Evolutionary conservation across 331 rosid genomes (phyloP).

Genomic region (Ulmus americana): DNA sequence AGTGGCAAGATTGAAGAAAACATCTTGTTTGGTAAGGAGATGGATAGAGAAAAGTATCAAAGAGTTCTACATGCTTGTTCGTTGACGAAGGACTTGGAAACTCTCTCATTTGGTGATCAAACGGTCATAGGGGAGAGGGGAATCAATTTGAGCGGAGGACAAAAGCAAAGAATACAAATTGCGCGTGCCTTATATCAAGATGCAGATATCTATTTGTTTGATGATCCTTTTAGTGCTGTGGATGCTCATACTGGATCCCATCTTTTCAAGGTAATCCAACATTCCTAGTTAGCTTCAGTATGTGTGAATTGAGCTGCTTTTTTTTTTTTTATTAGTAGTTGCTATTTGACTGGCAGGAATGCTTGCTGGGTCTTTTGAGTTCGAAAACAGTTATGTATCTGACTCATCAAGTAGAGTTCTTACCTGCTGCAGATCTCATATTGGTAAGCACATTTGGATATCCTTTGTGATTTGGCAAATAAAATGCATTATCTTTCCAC

Average conservation of each 20-base stretch:
- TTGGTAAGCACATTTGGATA: slow-evolving; percentile 44
- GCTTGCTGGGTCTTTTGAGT: slow-evolving; percentile 59
- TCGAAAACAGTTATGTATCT: slow-evolving; percentile 77
- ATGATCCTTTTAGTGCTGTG: slow-evolving; percentile 90
- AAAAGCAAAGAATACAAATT: slow-evolving; percentile 78
- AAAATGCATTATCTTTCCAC: not conserved
- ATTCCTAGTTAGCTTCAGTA: not conserved
- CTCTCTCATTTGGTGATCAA: slow-evolving; percentile 72
- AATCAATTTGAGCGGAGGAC: slow-evolving; percentile 90
- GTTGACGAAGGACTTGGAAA: slow-evolving; percentile 66
- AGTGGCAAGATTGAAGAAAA: slow-evolving; percentile 83
- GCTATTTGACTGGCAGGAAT: slow-evolving; percentile 43
- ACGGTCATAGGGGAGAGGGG: slow-evolving; percentile 84
- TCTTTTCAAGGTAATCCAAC: slow-evolving; percentile 66
- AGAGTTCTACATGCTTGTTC: slow-evolving; percentile 69
- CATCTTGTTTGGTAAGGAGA: slow-evolving; percentile 62
- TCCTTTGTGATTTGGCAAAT: slow-evolving; percentile 4
- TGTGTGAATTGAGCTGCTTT: not conserved
- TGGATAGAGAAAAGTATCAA: slow-evolving; percentile 67
- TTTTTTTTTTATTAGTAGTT: no score
- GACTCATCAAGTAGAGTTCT: slow-evolving; percentile 92
- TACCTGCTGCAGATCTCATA: slow-evolving; percentile 76
- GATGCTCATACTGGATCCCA: slow-evolving; percentile 97
- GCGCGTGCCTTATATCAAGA: slow-evolving; percentile 84
- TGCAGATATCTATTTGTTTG: slow-evolving; percentile 75